Base-by-base conservation (phyloP, 805 yeast species). In the Barnettozyma pratensis region DNA sequence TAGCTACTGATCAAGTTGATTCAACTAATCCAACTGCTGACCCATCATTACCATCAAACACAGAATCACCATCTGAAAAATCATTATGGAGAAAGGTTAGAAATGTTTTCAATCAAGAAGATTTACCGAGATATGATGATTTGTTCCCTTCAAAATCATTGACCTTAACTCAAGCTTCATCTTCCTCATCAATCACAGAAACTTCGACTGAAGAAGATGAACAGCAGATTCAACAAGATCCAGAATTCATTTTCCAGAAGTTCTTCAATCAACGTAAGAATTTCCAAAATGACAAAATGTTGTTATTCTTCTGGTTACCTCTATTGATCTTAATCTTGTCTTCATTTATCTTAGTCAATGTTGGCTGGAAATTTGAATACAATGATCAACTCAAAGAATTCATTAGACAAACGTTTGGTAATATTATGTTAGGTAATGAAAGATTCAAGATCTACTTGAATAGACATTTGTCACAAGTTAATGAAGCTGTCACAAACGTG, bases 291-390 rank as follows among this genome's bases (percentile, higher is more conserved):
- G 97, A 91, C 66, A 84, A 80, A 60, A 85, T 89, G 87, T 72
- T 91, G 54, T 69, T 88, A 52, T 87, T 91, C 64, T 90, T 91
- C 75, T 91, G 97, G 97, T 68, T 90, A 49, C 97, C 97, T 11
- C 75, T 87, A 37, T 68, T 88, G 45, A 56, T 83, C 25, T 62
- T 87, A 32, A 65, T 83, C 14, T 68, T 81, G 3, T 67, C 80
- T 6, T 71, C 74, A 55, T 70, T 76, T 46, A 63, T 76, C 4
- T 53, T 70, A 30, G 61, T 62, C 49, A 66, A 60, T 27, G 32
- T 45, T 37, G 74, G 75, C 6, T 60, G 61, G 53, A 60, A 61
- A 14, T 64, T 64, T 44, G 67, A 65, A 34, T 64, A 63, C 50
- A 63, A 62, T 9, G 66, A 65, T 14, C 57, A 66, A 25, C 59